A percentile compares a stretch with the other conserved stretches of the same genome.
phyloP scores from a whole-genome alignment of 306 rosid genomes.

The Quercus variabilis region DNA sequence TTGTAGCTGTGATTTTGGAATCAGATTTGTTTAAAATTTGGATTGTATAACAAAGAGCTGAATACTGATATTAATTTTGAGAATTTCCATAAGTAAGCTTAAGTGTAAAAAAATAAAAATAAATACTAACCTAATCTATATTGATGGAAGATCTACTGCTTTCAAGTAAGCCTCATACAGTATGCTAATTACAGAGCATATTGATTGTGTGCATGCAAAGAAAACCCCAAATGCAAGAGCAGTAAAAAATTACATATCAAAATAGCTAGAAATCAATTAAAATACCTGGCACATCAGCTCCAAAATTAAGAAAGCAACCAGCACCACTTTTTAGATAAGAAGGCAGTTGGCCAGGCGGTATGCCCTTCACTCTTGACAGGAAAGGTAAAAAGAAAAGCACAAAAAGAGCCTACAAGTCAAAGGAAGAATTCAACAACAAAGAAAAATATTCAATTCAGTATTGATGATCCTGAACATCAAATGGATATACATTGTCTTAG shows the following conservation, averaged over 20 bases:
- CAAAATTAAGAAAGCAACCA: constrained; percentile 76
- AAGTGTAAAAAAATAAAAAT: not conserved
- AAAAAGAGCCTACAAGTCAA: constrained; percentile 65
- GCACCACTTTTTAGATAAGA: constrained; percentile 72
- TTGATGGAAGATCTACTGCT: not conserved
- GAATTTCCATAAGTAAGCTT: not conserved
- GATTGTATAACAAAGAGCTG: not conserved
- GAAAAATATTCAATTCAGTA: not conserved
- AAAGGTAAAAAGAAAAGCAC: constrained; percentile 69
- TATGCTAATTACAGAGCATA: not conserved
- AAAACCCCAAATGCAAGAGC: not conserved
- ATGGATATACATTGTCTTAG: constrained; percentile 3
- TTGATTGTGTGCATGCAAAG: not conserved
- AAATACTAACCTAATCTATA: not conserved
- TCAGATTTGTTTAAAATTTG: not conserved
- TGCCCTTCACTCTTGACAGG: constrained; percentile 71
- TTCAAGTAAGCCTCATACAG: not conserved
- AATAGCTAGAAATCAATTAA: constrained; percentile 10
- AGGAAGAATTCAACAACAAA: constrained; percentile 9
- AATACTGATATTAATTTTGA: not conserved
- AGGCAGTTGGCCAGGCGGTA: constrained; percentile 67
- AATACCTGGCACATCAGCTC: constrained; percentile 52
- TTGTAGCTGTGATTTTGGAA: not conserved
- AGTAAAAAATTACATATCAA: constrained; percentile 13
- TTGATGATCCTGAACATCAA: constrained; percentile 14